Evolutionary conservation across 1,139 yeast species (phyloP).

Genomic region (Arxiozyma slooffiae): DNA sequence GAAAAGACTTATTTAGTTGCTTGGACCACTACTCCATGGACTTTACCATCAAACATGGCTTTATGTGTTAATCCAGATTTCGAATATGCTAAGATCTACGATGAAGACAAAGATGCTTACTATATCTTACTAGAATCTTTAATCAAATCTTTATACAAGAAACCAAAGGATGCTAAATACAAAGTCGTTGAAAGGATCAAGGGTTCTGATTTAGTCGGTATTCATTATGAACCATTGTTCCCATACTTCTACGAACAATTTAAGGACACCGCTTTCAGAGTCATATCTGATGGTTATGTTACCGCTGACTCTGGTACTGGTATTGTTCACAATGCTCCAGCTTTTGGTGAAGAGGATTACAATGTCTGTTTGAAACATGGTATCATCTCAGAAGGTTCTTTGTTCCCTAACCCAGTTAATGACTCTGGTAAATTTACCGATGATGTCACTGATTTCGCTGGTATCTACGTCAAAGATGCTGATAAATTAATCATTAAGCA

Average conservation of each 20-base stretch:
- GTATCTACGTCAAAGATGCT: slow-evolving; percentile 89
- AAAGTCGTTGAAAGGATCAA: slow-evolving; percentile 68
- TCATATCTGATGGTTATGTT: slow-evolving; percentile 74
- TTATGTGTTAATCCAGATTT: slow-evolving; percentile 85
- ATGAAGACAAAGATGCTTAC: slow-evolving; percentile 72
- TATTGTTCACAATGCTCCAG: slow-evolving; percentile 96
- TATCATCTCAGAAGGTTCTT: slow-evolving; percentile 53
- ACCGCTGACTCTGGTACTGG: slow-evolving; percentile 97
- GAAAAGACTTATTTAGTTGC: slow-evolving; percentile 80
- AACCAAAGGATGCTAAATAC: slow-evolving; percentile 83
- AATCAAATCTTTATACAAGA: slow-evolving; percentile 76
- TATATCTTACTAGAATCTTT: slow-evolving; percentile 77
- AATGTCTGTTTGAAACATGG: slow-evolving; percentile 69
- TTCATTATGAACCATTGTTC: slow-evolving; percentile 73
- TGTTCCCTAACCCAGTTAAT: slow-evolving; percentile 90
- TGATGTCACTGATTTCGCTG: slow-evolving; percentile 66
- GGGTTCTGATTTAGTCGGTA: slow-evolving; percentile 74
- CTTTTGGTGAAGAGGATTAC: slow-evolving; percentile 99
- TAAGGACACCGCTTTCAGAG: slow-evolving; percentile 70
- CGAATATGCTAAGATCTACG: slow-evolving; percentile 85
- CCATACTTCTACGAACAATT: slow-evolving; percentile 69
- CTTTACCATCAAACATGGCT: slow-evolving; percentile 88
- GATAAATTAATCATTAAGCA: slow-evolving; percentile 82
- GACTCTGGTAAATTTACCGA: slow-evolving; percentile 76
- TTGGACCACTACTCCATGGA: slow-evolving; percentile 99